Evolutionary conservation across 1,139 yeast genomes (phyloP), one percentile per base, ranked within the genome.

Genomic region (Yamadazyma kanchanaburiensis): DNA sequence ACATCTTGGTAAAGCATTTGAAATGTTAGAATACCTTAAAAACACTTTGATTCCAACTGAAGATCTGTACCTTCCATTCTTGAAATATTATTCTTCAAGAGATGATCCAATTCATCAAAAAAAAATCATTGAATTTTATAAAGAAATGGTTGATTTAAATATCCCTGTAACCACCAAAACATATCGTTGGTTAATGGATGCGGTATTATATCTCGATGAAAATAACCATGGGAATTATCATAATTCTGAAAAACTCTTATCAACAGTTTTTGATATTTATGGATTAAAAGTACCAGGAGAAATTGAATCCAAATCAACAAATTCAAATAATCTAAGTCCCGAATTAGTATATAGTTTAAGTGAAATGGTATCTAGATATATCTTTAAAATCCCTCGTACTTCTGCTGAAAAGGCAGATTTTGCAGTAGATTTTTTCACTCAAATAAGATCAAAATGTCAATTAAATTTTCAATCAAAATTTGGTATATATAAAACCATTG

Each of bases 161-260:
- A 42, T 64, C 4, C 43, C 49, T 1, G 46, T 67, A 3, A 51
- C 62, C 7, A 51, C 74, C 0, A 49, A 49, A 12, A 55, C 74
- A 0, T 67, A 74, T 34, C 55, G 54, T 21, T 58, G 52, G 38
- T 43, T 74, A 33, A 55, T 74, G 43, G 54, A 58, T 28, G 60
- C 79, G 0, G 53, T 73, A 13, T 54, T 71, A 6, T 55, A 55
- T 34, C 45, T 60, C 27, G 74, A 71, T 37, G 38, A 58, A 12
- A 45, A 44, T 28, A 48, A 49, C 24, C 41, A 49, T 3, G 48
- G 46, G 13, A 48, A 45, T 12, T 55, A 44, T 28, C 40, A 37
- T 5, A 58, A 56, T 34, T 55, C 69, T 1, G 49, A 38, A 28
- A 54, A 51, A 32, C 43, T 65, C 14, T 43, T 65, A 31, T 45